Conservation (phyloP, 2,329 filamentous ascomycete species). For the Emergomyces pasteurianus region DNA sequence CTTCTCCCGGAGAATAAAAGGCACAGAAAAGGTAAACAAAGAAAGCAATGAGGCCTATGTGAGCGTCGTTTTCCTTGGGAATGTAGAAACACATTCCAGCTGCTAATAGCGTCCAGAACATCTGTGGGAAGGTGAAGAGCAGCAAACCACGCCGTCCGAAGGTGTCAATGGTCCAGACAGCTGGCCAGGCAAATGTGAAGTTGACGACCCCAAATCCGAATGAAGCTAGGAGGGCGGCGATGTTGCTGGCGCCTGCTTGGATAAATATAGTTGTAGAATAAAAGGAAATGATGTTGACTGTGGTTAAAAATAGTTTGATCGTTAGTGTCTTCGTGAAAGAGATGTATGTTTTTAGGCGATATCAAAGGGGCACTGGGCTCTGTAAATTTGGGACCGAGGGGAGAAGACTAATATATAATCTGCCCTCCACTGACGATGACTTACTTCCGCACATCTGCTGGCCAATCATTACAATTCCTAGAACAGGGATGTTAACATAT, state of each 20-base stretch:
- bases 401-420: background rate
- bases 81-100: slow-evolving; percentile 50
- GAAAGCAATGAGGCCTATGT: slow-evolving; percentile 44
- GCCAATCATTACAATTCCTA: slow-evolving; percentile 18
- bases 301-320: background rate
- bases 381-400: background rate
- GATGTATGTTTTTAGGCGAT: background rate
- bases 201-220: slow-evolving; percentile 53
- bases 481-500: background rate
- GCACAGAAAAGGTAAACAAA: slow-evolving; percentile 55
- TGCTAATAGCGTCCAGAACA: slow-evolving; percentile 55
- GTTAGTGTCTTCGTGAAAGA: background rate
- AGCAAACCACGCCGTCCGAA: slow-evolving; percentile 51
- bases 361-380: background rate
- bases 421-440: slow-evolving; percentile 11
- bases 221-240: slow-evolving; percentile 45
- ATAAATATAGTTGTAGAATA: slow-evolving; percentile 44
- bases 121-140: slow-evolving; percentile 55
- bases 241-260: slow-evolving; percentile 34
- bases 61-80: slow-evolving; percentile 26
- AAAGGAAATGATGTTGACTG: slow-evolving; percentile 58
- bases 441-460: slow-evolving; percentile 26
- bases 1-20: slow-evolving; percentile 55
- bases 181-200: slow-evolving; percentile 52
- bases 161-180: slow-evolving; percentile 55